These are phyloP conservation scores for Rhizopus microsporus DNA, from an alignment of 371 early-diverging fungal species.

Conservation along the genomic window DNA sequence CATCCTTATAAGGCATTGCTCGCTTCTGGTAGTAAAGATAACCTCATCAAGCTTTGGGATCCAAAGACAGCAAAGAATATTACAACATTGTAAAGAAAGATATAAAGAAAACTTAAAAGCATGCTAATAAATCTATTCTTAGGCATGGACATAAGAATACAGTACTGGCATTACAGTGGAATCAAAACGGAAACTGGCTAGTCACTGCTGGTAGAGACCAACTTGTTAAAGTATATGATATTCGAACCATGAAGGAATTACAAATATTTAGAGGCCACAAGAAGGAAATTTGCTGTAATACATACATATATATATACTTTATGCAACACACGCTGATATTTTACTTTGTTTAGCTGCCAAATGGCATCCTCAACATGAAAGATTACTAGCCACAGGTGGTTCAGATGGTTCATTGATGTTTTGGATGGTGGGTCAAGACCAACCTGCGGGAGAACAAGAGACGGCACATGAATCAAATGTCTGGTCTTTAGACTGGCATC, in stretches of 20 bases:
- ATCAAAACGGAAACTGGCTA: slow-evolving; percentile 97
- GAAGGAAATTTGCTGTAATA: slow-evolving; percentile 92
- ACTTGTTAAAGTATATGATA: slow-evolving; percentile 93
- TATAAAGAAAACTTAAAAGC: slow-evolving; percentile 1
- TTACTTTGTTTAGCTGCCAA: slow-evolving; percentile 63
- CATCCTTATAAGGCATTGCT: slow-evolving; percentile 95
- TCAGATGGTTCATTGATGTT: slow-evolving; percentile 93
- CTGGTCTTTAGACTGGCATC: slow-evolving; percentile 99
- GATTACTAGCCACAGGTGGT: slow-evolving; percentile 93
- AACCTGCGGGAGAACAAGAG: slow-evolving; percentile 76
- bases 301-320: not conserved
- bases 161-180: slow-evolving; percentile 92
- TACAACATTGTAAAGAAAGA: slow-evolving; percentile 78
- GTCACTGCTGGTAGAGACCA: slow-evolving; percentile 97
- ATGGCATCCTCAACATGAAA: slow-evolving; percentile 96
- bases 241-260: slow-evolving; percentile 95
- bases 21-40: slow-evolving; percentile 99
- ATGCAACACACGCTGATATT: not conserved
- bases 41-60: slow-evolving; percentile 99
- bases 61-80: slow-evolving; percentile 91
- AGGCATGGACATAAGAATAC: slow-evolving; percentile 98
- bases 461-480: slow-evolving; percentile 94
- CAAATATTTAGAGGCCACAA: slow-evolving; percentile 91
- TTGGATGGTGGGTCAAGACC: slow-evolving; percentile 86
- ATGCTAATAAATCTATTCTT: slow-evolving; percentile 1